Base-by-base conservation (phyloP, 2,329 filamentous ascomycete genomes). In the Anisogramma anomala region DNA sequence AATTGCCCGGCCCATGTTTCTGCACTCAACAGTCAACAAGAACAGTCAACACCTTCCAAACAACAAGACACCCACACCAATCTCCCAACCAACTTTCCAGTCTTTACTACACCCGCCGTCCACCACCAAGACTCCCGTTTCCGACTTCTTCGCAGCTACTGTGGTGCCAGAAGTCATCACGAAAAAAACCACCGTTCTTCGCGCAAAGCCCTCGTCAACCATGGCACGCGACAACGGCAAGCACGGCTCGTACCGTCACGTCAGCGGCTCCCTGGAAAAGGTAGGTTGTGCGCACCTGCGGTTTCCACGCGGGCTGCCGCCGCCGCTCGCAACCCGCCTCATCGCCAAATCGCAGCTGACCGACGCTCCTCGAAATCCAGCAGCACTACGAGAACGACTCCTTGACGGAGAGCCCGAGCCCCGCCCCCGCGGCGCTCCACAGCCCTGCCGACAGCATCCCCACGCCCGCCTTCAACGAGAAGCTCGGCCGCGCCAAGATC, bases 201-300 rank as follows among this genome's bases (percentile, higher is more conserved):
- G 11, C 14, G 27, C 27, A 30, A 14, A 30, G 4, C 14, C 27
- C 4, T 30, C 27, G 2, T 30, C 27, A 1, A 30, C 7, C n/a
- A 41, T 41, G 39, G 39, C 39, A 18, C 39, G 39, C 33, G 39
- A 41, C 39, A 41, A 41, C 19, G 39, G 39, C 33, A 31, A 13
- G 11, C 26, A 33, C 13, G 26, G 33, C 14, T 32, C 19, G 6
- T 25, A 36, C 14, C 39, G 39, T 23, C 39, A 23, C 26, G 22
- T 17, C 25, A 18, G 22, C 33, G 33, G 14, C 3, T 23, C 33
- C 33, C 14, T 15, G n/a, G 18, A 18, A 15, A 26, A 23, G 11
- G 39, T 36, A 17, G 19, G 26, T 6, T 18, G 6, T 19, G 26
- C 10, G 11, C 7, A 11, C 14, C 17, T 18, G 3, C 5, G 13